Evolutionary conservation across 768 basidiomycete genomes (phyloP), one percentile per base, ranked within the genome.

Genomic region (Naganishia antarctica): DNA sequence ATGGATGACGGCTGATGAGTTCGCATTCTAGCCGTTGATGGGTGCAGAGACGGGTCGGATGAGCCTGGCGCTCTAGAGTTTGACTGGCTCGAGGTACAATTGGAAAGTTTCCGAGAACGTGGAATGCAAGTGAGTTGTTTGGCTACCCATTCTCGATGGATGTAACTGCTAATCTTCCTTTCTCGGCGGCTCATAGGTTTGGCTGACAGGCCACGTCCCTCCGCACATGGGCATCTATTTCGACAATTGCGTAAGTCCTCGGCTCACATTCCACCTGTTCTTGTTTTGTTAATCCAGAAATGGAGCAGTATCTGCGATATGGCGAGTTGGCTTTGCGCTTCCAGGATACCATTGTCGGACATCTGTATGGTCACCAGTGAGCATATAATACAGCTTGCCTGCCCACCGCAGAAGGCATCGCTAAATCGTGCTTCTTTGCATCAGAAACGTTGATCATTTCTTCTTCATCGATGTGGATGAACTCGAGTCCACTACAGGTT

Each of bases 61-160:
- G 90, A 94, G 74, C 88, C 91, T n/a, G 91, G 91, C 49, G 90
- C 90, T 68, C 80, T 90, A 26, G 82, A 96, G 73, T 81, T 93
- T 69, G 88, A 90, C 75, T 96, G 91, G 91, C 81, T 96, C 13
- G 89, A 90, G 65, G 89, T 89, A 2, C 90, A 91, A 76, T 80
- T 96, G 21, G 78, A 83, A 50, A 78, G 76, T 62, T 91, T 86
- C 75, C 81, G 88, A 64, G 76, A 82, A 3, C 80, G 87, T 61
- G 84, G 83, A 37, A 87, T 91, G 84, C 85, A 90, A 81, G 88
- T 86, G 47, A n/a, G 40, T 31, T 26, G 23, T 15, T 61, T 25
- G 64, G 40, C 32, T 40, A 11, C 16, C 18, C 13, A 37, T 37
- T 15, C 15, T 37, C 34, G 34, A 37, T n/a, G n/a, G n/a, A n/a